Evolutionary conservation across 2,329 filamentous ascomycete species (phyloP), one percentile per base, ranked within the genome.

Genomic region (Orbilia ellipsospora): DNA sequence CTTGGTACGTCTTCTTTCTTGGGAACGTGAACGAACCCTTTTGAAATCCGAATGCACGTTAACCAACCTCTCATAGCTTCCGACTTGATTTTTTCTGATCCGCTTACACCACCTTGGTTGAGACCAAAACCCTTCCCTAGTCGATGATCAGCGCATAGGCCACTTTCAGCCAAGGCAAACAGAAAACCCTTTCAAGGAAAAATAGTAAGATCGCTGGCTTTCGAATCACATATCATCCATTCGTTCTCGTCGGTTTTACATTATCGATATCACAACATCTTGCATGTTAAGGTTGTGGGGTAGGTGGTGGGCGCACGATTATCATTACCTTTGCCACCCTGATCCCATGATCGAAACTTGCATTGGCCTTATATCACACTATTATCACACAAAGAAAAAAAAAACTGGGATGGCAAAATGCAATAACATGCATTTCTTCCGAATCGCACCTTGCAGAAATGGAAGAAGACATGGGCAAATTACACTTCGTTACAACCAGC

Each of bases 151-250:
- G 26, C 57, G 44, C 16, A 20, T 13, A 59, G n/a, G 31, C 42
- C 55, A 15, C 6, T 16, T 59, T 59, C 44, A 59, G 57, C 44
- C 59, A 70, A 70, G 66, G 66, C 66, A 70, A 70, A 68, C 16
- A 6, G n/a, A 44, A 36, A 36, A 7, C 31, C 31, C 8, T 36
- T 36, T 36, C 31, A 36, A 36, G 36, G 10, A 2, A 16, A 31
- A 28, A 31, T 5, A 56, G 44, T 50, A 3, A 36, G 50, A 70
- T 70, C 64, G 48, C 10, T 42, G 31, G 57, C 40, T 10, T 51
- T 15, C 16, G 20, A 57, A 63, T 52, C 66, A 59, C 66, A 70
- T 42, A 64, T 48, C 13, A 18, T 48, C 6, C 13, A 48, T 15
- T 48, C 13, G 44, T 18, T 45, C 36, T 3, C 10, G 20, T 26